Evolutionary conservation across 305 asterid genomes (phyloP).

Genomic region (Solanum hybrid): DNA sequence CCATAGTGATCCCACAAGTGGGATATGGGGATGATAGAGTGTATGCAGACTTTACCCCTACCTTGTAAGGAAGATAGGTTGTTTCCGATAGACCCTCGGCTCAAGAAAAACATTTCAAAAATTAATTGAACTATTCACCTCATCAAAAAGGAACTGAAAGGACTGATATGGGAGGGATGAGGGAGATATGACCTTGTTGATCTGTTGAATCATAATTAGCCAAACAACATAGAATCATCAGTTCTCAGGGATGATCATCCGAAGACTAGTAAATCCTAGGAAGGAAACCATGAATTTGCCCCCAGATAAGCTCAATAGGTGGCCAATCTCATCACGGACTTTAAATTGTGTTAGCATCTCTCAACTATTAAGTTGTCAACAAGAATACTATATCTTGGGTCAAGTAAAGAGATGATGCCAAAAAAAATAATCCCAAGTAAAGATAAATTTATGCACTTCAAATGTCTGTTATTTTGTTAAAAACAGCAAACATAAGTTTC

Average conservation of each 20-base stretch:
- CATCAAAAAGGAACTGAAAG: neutral
- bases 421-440: neutral
- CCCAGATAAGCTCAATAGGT: slow-evolving; percentile 2
- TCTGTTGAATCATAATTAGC: neutral
- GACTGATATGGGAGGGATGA: neutral
- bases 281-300: neutral
- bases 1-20: neutral
- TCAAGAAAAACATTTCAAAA: neutral
- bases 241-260: neutral
- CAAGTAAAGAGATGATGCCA: neutral
- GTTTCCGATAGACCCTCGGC: neutral
- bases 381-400: neutral
- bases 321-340: neutral
- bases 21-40: neutral
- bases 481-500: neutral
- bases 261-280: neutral
- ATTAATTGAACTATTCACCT: neutral
- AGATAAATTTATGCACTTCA: neutral
- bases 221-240: neutral
- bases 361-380: neutral
- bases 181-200: neutral
- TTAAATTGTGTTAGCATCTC: neutral
- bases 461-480: neutral
- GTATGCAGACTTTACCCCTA: neutral
- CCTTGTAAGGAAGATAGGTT: neutral